Evolutionary conservation across 176 grass and related monocot genomes (phyloP), one percentile per base, ranked within the genome.

Genomic region (Puccinellia tenuiflora): DNA sequence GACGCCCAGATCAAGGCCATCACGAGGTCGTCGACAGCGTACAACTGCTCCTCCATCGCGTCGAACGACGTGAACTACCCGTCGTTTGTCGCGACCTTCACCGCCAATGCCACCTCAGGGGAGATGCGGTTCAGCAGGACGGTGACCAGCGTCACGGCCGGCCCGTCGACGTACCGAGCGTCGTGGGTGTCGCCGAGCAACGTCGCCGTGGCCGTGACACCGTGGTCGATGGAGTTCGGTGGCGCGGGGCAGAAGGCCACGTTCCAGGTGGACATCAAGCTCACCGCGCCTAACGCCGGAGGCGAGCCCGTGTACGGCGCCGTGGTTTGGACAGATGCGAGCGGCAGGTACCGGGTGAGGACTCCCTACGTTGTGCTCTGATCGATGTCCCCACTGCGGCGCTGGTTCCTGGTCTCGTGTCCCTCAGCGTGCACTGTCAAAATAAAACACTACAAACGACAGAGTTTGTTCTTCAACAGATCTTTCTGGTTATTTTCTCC

Each of bases 41-140:
- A 82, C 73, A 82, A 91, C 75, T 91, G 90, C 73, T 88, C 83
- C 18, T 16, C 61, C 50, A 31, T 62, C 59, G 59, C 83, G 30
- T 85, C 90, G 30, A 77, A 42, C 45, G 90, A 91, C 31, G 66
- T 91, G 65, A 88, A 92, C 86, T 91, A 91, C 73, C 90, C 86
- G 24, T 91, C 86, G 4, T 86, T 91, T 74, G 47, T 88, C 10
- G 83, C 79, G 3, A 51, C 51, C 56, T 88, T 86, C 39, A 38
- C 57, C 5, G 16, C 40, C 0, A 83, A 88, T 28, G 52, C 81
- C 14, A 81, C 76, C 0, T 34, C 24, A 16, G 85, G 85, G 16
- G 81, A 66, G 31, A 43, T 55, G 89, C 59, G 5, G 3, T 91
- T 91, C 76, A 61, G 15, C 1, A 75, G 89, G 81, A 87, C 85